These are phyloP conservation scores for Trichoderma reesei DNA, from an alignment of 495 filamentous ascomycete species.

Conservation along the genomic window DNA sequence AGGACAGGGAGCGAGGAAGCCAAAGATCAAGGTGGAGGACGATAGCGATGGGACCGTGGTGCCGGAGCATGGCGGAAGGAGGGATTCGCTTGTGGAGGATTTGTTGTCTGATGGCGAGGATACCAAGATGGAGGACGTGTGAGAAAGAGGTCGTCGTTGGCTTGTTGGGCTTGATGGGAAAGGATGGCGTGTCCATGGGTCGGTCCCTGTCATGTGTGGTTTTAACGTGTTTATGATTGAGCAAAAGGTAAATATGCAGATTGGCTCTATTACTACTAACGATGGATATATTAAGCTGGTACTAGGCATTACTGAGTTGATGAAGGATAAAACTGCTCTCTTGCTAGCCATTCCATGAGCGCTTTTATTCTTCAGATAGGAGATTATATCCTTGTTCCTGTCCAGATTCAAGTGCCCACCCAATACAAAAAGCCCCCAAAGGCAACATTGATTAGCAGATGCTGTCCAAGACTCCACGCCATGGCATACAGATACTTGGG, in stretches of 20 bases:
- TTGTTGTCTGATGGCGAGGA: conserved; percentile 36
- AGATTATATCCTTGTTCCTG: neutral
- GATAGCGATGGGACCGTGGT: conserved; percentile 16
- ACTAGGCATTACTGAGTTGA: too few species aligned
- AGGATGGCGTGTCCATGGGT: too few species aligned
- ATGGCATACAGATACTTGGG: conserved; percentile 91
- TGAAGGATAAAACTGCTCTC: too few species aligned
- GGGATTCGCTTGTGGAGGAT: conserved; percentile 30
- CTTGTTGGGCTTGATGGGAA: too few species aligned
- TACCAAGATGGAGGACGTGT: conserved; percentile 12
- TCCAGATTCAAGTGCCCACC: conserved; percentile 24
- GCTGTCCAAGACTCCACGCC: conserved; percentile 76
- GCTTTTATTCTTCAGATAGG: too few species aligned
- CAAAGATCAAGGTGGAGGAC: conserved; percentile 27
- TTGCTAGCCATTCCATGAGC: too few species aligned
- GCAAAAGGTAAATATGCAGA: too few species aligned
- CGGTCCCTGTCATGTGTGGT: too few species aligned
- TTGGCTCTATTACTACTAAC: too few species aligned
- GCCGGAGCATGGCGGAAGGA: conserved; percentile 14
- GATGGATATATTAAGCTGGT: too few species aligned
- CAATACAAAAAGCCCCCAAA: conserved; percentile 47
- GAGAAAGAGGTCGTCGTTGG: neutral
- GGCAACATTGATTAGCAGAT: conserved; percentile 59
- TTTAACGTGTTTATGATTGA: neutral
- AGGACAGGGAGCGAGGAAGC: conserved; percentile 20